Base-by-base conservation (phyloP, 768 basidiomycete genomes). In the Russula vinacea region DNA sequence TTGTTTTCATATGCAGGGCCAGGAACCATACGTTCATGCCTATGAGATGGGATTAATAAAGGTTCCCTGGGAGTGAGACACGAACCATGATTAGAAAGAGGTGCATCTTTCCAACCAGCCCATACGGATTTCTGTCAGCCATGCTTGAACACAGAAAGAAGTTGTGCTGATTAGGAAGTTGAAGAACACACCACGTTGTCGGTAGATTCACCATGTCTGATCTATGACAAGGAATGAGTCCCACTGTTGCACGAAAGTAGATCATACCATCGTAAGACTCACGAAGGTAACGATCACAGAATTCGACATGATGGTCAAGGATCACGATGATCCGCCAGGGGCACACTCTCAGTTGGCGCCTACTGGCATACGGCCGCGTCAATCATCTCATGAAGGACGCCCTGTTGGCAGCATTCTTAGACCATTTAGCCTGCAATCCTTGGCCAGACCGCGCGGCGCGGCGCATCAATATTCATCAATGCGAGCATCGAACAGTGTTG, bases 51-150 rank as follows among this genome's bases (percentile, higher is more conserved):
- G 3, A 2, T 60, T 7, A 44, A 26, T n/a, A 54, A 44, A 26
- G n/a, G n/a, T n/a, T n/a, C n/a, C n/a, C n/a, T n/a, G n/a, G n/a
- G n/a, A n/a, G n/a, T n/a, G n/a, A n/a, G n/a, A n/a, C n/a, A n/a
- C n/a, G n/a, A n/a, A 87, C 90, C 90, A 70, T 91, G 87, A 67
- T 87, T 88, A 22, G 87, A 85, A 17, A 93, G 77, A 1, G 85
- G 81, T 13, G 90, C 82, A 73, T 93, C 88, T 64, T 78, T 81
- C 81, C 86, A 88, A 6, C 90, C 90, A 47, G 89, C 88, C 89
- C 89, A 90, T 5, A 88, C 73, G 32, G 73, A 67, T 66, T 71
- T 77, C 83, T 64, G 17, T 19, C n/a, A 7, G 37, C n/a, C 3
- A 33, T 49, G 58, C 39, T 24, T 54, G 6, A 55, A 29, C 5